Base-by-base conservation (phyloP, 495 filamentous ascomycete species). In the Daldinia bambusicola region DNA sequence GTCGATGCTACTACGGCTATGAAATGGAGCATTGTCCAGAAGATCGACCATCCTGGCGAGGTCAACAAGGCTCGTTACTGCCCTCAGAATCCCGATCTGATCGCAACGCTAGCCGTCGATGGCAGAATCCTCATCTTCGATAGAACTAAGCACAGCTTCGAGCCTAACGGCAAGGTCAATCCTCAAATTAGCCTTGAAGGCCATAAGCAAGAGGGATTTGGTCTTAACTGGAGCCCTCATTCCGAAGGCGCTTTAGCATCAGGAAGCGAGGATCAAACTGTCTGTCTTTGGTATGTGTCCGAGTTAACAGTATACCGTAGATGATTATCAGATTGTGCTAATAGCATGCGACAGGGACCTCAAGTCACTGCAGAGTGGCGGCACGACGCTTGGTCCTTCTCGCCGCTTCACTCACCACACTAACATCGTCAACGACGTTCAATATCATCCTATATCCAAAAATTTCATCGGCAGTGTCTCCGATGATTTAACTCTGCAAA, bases 1-100 rank as follows among this genome's bases (percentile, higher is more conserved):
- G 76, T 82, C 12, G 77, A 75, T 45, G 82, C 84, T 40, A 80
- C 84, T 5, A 81, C 88, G 20, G 85, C 87, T 20, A 91, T 92
- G 80, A 93, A 92, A 65, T 95, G 97, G 83, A 90, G 90, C 52
- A 91, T 98, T 72, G 89, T 92, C 36, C 96, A 99, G 80, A 95
- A 92, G 80, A 98, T 99, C 76, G 92, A 97, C 71, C 96, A 99
- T 79, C 92, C 93, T 22, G 92, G 92, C 36, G 96, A 99, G 77
- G 93, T 99, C 74, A 99, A 99, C 84, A 99, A 98, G 80, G 96
- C 96, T 0, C 89, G 96, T 64, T 98, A 98, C 79, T 93, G 96
- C 80, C 96, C 95, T 13, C 95, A 98, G 78, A 99, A 99, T 71
- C 95, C 95, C 7, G 92, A 99, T 72, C 88, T 99, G 59, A 97